A percentile compares a stretch with the other conserved stretches of the same genome.
phyloP scores from a whole-genome alignment of 306 rosid genomes.

The Fagus crenata region DNA sequence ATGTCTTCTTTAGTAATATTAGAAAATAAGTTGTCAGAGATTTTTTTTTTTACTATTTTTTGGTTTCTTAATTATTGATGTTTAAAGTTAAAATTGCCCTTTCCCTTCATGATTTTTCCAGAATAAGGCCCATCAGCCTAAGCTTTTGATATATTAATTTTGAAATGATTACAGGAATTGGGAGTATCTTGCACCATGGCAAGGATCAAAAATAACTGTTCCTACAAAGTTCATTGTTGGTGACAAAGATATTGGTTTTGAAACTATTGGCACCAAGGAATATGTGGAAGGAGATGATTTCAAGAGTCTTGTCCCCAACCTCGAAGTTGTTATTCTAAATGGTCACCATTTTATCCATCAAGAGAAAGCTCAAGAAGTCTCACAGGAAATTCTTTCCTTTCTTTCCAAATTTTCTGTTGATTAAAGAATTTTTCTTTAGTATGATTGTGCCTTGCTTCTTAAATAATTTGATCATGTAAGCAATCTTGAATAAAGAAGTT shows the following conservation, averaged over 20 bases:
- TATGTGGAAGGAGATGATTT: conserved; percentile 42
- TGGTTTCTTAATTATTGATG: no score
- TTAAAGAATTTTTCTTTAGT: background rate
- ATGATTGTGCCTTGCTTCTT: conserved; percentile 1
- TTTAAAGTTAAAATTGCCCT: no score
- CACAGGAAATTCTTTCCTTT: conserved; percentile 27
- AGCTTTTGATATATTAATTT: background rate
- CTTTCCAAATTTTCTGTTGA: background rate
- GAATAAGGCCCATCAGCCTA: background rate
- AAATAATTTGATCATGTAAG: background rate
- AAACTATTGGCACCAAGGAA: conserved; percentile 35
- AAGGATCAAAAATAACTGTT: conserved; percentile 37
- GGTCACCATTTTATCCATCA: conserved; percentile 38
- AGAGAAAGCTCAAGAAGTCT: conserved; percentile 30
- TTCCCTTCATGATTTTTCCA: background rate
- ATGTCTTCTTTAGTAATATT: no score
- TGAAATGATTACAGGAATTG: conserved; percentile 36
- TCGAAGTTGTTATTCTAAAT: conserved; percentile 39
- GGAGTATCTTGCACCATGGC: conserved; percentile 55
- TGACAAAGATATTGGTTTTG: conserved; percentile 37
- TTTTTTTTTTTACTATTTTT: no score
- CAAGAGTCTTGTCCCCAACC: conserved; percentile 44
- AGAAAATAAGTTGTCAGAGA: no score
- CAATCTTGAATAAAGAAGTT: no score
- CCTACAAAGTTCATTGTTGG: conserved; percentile 41